Evolutionary conservation across 2,329 filamentous ascomycete species (phyloP).

Genomic region (Colletotrichum karsti): DNA sequence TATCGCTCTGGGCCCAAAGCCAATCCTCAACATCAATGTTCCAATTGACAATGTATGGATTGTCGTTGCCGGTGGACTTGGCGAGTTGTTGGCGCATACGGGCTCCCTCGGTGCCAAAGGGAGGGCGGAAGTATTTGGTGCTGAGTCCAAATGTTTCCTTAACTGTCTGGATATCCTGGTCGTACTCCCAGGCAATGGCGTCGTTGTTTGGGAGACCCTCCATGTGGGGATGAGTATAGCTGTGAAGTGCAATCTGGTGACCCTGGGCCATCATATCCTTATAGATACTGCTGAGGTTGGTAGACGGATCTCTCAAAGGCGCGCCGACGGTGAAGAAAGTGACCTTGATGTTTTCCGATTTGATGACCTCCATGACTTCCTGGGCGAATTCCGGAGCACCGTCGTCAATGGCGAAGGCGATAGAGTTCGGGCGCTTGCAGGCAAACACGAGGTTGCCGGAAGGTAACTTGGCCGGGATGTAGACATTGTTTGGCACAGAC

Average conservation of each 20-base stretch:
- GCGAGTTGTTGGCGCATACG: slow-evolving; percentile 72
- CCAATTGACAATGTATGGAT: slow-evolving; percentile 72
- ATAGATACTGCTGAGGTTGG: slow-evolving; percentile 72
- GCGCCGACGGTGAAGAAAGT: slow-evolving; percentile 78
- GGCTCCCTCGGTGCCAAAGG: slow-evolving; percentile 74
- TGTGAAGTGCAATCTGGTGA: slow-evolving; percentile 75
- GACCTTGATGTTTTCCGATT: slow-evolving; percentile 68
- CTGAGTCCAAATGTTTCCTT: slow-evolving; percentile 42
- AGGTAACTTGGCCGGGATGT: slow-evolving; percentile 66
- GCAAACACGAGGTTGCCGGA: slow-evolving; percentile 68
- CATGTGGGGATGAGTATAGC: slow-evolving; percentile 74
- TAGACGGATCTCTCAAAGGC: slow-evolving; percentile 64
- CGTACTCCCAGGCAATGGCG: slow-evolving; percentile 69
- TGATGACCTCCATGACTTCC: slow-evolving; percentile 65
- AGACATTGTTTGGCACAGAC: slow-evolving; percentile 58
- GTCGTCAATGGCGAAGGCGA: slow-evolving; percentile 78
- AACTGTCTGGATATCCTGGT: slow-evolving; percentile 62
- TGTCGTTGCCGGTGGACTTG: slow-evolving; percentile 53
- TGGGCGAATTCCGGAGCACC: slow-evolving; percentile 58
- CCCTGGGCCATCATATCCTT: slow-evolving; percentile 68
- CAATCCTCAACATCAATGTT: slow-evolving; percentile 77
- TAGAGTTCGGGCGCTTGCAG: slow-evolving; percentile 74
- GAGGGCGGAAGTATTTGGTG: slow-evolving; percentile 71
- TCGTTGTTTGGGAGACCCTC: slow-evolving; percentile 62
- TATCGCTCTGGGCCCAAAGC: slow-evolving; percentile 68